Base-by-base conservation (phyloP, 2,329 filamentous ascomycete species). In the Alternaria postmessia region DNA sequence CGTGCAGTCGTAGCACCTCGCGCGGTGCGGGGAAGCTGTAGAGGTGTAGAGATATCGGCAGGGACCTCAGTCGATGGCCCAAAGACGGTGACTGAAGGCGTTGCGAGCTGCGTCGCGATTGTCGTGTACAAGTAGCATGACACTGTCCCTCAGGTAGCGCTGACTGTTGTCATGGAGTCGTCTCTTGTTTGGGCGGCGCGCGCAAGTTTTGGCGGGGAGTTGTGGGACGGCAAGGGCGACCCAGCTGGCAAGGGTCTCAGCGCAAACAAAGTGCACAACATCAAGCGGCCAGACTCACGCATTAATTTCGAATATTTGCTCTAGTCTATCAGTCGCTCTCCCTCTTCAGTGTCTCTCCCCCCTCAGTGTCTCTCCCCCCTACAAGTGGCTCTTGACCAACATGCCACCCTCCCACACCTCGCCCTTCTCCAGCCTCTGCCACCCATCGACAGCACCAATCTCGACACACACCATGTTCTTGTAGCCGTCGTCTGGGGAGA, bases 381-480 rank as follows among this genome's bases (percentile, higher is more conserved):
- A 66, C 36, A 80, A 68, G 54, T 78, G 64, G 62, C 77, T 79
- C 75, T 83, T 84, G 60, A 88, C 83, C 52, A 84, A 81, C 79
- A 88, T 86, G 9, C 87, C 87, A 42, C 87, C 87, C 76, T 90
- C 88, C 81, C 88, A 90, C 2, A 85, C 85, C 67, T 89, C 88
- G 20, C 93, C 93, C 46, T 89, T 88, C 77, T 98, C 95, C 68
- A 98, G 82, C 69, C 88, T 91, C 81, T 91, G 89, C 92, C 92
- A 98, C 6, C 85, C 87, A 67, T 87, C 85, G 18, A 98, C 94
- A 9, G 89, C 86, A 12, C 95, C 95, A 3, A 94, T 91, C 84
- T 99, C 95, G 51, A 98, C 87, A 76, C 95, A 98, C 43, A 99
- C 83, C 92, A 98, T 97, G 60, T 93, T 88, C 84, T 92, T 92